These are phyloP conservation scores for Yamadazyma olivae DNA, from an alignment of 805 yeast genomes.

Conservation along the genomic window DNA sequence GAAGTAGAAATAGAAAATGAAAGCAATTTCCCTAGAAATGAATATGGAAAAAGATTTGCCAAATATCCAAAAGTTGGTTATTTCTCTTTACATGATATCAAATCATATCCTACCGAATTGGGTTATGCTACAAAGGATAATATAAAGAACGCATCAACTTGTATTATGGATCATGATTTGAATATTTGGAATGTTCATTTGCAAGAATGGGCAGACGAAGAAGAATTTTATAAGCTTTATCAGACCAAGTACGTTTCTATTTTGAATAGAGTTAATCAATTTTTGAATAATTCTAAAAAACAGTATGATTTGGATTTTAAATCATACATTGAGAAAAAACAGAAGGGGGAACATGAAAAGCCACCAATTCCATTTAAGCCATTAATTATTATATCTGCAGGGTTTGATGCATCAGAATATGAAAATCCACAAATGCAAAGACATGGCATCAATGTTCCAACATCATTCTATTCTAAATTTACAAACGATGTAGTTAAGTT, in stretches of 20 bases:
- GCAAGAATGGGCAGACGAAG: conserved; percentile 58
- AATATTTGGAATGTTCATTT: conserved; percentile 84
- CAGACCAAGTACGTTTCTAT: conserved; percentile 57
- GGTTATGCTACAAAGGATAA: conserved; percentile 73
- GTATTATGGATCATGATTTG: conserved; percentile 73
- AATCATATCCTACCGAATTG: conserved; percentile 79
- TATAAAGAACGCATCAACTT: conserved; percentile 73
- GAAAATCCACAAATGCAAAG: conserved; percentile 85
- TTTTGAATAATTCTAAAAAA: conserved; percentile 46
- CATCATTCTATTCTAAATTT: conserved; percentile 69
- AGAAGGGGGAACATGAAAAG: conserved; percentile 5
- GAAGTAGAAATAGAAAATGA: conserved; percentile 24
- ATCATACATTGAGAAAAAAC: conserved; percentile 19
- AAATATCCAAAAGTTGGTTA: conserved; percentile 68
- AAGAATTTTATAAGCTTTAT: conserved; percentile 64
- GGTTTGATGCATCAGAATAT: conserved; percentile 83
- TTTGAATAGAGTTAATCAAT: conserved; percentile 65
- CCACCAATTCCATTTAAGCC: conserved; percentile 42
- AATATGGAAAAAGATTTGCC: conserved; percentile 45
- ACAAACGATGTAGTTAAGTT: conserved; percentile 69
- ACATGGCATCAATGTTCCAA: conserved; percentile 78
- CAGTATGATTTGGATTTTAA: conserved; percentile 38
- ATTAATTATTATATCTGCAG: conserved; percentile 74
- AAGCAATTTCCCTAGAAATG: conserved; percentile 37
- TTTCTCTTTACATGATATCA: conserved; percentile 80